Base-by-base conservation (phyloP, 306 rosid genomes). In the Benincasa hispida region DNA sequence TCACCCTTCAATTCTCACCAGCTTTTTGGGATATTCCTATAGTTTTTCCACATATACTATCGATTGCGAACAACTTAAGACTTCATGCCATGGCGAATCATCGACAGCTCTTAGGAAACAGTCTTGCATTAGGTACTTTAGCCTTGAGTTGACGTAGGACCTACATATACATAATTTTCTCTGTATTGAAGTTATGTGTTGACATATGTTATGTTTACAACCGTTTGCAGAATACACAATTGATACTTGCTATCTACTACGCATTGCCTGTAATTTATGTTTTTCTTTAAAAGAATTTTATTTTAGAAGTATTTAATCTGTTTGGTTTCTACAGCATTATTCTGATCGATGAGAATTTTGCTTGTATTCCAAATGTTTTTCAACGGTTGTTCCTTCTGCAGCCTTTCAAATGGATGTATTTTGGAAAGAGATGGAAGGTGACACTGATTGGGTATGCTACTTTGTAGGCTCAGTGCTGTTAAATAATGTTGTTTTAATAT, bases 381-480 rank as follows among this genome's bases (percentile, higher is more conserved):
- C 92, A 95, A 95, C 89, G 82, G 84, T 89, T 74, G 92, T 90
- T 82, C 93, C 96, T 77, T 81, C 86, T 25, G 82, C 87, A 79
- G 78, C 93, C 80, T 82, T 84, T 84, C 99, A 88, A 77, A 88
- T 86, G 90, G 97, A 95, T 86, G 76, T 92, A 81, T 92, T 83
- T 86, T 95, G 97, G 99, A 95, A 95, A 88, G 93, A 88, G 91
- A 79, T 86, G 86, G 91, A 90, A 78, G 93, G 89, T 5, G 97
- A 95, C 82, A 89, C 93, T 75, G 98, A 92, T 78, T 95, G 99
- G 99, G 99, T 95, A 90, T 79, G 95, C 87, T 87, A 76, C 63
- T 82, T 76, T 34, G 32, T 50, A 25, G 75, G 57, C 35, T 56
- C 25, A n/a, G n/a, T 48, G 54, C 76, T 47, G 76, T 47, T 30